A percentile compares a stretch with the other conserved stretches of the same genome.
phyloP scores from a whole-genome alignment of 176 grass and related monocot genomes.

The Secale cereale region DNA sequence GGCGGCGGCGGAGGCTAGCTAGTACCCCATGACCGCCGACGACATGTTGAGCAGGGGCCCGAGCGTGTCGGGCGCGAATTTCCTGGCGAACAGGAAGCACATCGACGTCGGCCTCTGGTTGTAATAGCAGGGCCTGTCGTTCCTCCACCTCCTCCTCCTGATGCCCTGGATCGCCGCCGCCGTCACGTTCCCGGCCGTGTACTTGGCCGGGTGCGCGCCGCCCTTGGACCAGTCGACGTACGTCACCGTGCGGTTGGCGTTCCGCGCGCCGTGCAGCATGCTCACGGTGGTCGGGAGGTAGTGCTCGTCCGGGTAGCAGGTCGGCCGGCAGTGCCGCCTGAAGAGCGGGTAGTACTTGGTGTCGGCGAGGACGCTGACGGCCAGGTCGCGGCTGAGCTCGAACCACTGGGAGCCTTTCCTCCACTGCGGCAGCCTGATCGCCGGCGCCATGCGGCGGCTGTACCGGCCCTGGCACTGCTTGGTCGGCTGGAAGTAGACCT shows the following conservation, averaged over 20 bases:
- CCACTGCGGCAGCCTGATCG: conserved; percentile 64
- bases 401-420: conserved; percentile 84
- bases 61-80: conserved; percentile 61
- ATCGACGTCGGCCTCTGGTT: conserved; percentile 29
- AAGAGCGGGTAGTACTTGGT: conserved; percentile 58
- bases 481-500: conserved; percentile 49
- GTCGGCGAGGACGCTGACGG: conserved; percentile 45
- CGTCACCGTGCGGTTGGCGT: conserved; percentile 72
- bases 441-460: conserved; percentile 66
- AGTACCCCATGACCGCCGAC: conserved; percentile 59
- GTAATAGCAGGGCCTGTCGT: conserved; percentile 43
- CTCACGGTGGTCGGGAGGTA: conserved; percentile 65
- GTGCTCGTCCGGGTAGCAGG: conserved; percentile 94
- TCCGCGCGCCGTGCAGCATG: conserved; percentile 52
- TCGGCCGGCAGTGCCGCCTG: conserved; percentile 48
- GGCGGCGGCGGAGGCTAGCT: neutral
- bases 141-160: conserved; percentile 29
- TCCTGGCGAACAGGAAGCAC: conserved; percentile 89
- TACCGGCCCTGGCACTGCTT: conserved; percentile 60
- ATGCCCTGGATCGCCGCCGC: conserved; percentile 48
- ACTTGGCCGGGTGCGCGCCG: conserved; percentile 61
- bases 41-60: conserved; percentile 63
- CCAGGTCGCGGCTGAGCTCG: conserved; percentile 55
- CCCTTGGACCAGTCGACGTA: conserved; percentile 70
- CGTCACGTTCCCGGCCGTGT: conserved; percentile 39